Base-by-base conservation (phyloP, 2,329 filamentous ascomycete genomes). In the Tolypocladium amazonense region DNA sequence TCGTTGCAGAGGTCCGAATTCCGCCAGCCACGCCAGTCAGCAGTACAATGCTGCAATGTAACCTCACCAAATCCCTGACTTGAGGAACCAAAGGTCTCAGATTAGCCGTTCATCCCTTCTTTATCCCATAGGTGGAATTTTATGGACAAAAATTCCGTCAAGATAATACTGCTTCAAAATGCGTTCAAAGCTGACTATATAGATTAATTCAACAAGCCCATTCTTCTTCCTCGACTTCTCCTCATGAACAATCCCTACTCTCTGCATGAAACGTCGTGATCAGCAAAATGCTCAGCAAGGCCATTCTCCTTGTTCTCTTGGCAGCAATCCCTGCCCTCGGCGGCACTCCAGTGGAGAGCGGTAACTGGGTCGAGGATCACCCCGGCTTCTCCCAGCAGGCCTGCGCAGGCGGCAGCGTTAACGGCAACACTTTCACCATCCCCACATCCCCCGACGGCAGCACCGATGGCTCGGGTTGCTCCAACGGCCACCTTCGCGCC, bases 401-500 rank as follows among this genome's bases (percentile, higher is more conserved):
- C 37, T 66, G 65, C 60, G 60, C 60, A 11, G 65, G 65, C 33
- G 65, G 63, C 58, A 63, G 52, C 53, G 47, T 62, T 60, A 61
- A 38, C 56, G 65, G 62, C 52, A 59, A 56, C 59, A 62, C 61
- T 37, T 65, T 64, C 53, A 45, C 39, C 35, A 58, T 67, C 43
- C 65, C 64, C 37, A 58, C 57, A 39, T 52, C 25, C 4, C 62
- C 64, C 57, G 65, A 64, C 60, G 63, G 65, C 54, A 63, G 58
- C 58, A 63, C 55, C 50, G 52, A 54, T 50, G 65, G 63, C 43
- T 52, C 59, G 8, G 64, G 64, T 53, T 67, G 65, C 63, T 60
- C 58, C 62, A 66, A 65, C 43, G 64, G 64, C 45, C 64, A 66
- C 38, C 57, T 65, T 20, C 63, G 65, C n/a, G 64, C 65, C 37